Evolutionary conservation across 768 basidiomycete genomes (phyloP), one percentile per base, ranked within the genome.

Genomic region (Symmetrospora coprosmae): DNA sequence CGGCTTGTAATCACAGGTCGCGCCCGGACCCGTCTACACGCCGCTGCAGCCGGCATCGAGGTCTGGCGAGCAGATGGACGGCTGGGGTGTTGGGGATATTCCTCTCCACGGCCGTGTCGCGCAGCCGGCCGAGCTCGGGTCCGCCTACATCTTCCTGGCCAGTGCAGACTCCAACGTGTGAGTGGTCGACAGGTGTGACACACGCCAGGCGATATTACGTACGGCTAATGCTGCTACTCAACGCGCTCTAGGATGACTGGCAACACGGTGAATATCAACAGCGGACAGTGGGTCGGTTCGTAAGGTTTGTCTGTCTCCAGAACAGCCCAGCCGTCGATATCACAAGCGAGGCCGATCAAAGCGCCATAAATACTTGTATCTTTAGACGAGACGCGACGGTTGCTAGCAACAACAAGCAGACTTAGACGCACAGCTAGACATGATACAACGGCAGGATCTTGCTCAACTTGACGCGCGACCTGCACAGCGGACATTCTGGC

Each of bases 41-140:
- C 77, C 81, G 0, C 74, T 82, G 4, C 81, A 82, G 65, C 77
- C 81, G 4, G 76, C 78, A 0, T 79, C 78, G 2, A 74, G 81
- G 49, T 70, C 74, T 0, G 74, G 75, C 5, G 79, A 81, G 33
- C 73, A 79, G 65, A 81, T 80, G 79, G 78, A 81, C 61, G 74
- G 75, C 17, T 77, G 76, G 62, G 76, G 76, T 16, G 73, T 79
- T 52, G 78, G 78, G 41, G 39, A 52, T 2, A 60, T 75, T 37
- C 79, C 79, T 4, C 72, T 79, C 11, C 76, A 77, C 62, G 79
- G 77, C 9, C 63, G 67, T 16, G 62, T 66, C 2, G 67, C 56
- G 0, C 67, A 68, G 62, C 65, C 65, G 11, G 64, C 65, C 23
- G 67, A 68, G 49, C 52, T 66, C 17, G 65, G 60, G 43, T 40